Percentiles rank a stretch among this genome's conserved stretches.
Evolutionary conservation across 768 basidiomycete species (phyloP).

Genomic region (Boletus pseudo-olivaceus): DNA sequence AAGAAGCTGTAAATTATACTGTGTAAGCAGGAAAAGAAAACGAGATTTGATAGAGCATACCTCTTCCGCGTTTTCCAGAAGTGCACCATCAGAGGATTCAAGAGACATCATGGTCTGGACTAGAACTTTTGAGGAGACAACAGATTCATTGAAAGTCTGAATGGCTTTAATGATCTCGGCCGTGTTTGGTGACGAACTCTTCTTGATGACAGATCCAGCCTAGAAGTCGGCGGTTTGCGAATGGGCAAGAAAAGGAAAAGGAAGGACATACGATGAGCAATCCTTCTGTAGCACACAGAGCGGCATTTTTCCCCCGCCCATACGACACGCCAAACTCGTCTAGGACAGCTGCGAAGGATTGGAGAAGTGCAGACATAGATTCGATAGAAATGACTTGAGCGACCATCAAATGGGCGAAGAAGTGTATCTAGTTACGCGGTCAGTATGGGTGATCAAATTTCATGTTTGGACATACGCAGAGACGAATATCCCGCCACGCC

Average conservation of each 20-base stretch:
- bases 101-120: conserved; percentile 60
- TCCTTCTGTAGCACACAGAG: conserved; percentile 77
- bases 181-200: conserved; percentile 54
- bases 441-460: not conserved
- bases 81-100: conserved; percentile 38
- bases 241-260: not conserved
- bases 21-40: not conserved
- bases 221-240: conserved; percentile 24
- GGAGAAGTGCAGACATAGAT: conserved; percentile 77
- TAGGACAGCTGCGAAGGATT: conserved; percentile 80
- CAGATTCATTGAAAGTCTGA: conserved; percentile 65
- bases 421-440: conserved; percentile 63
- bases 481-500: conserved; percentile 85
- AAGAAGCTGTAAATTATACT: conserved; percentile 51
- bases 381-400: conserved; percentile 70
- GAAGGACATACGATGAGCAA: conserved; percentile 57
- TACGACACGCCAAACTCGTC: conserved; percentile 88
- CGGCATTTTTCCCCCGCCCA: conserved; percentile 78
- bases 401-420: conserved; percentile 85
- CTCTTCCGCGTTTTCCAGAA: conserved; percentile 58
- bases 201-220: conserved; percentile 68
- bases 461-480: conserved; percentile 58
- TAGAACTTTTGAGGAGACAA: conserved; percentile 54
- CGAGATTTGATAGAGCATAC: conserved; percentile 31
- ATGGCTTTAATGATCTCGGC: conserved; percentile 69